Percentiles rank a stretch among this genome's conserved stretches.
Evolutionary conservation across 371 early-diverging fungal species (phyloP).

Genomic region (Lichtheimia hyalospora): DNA sequence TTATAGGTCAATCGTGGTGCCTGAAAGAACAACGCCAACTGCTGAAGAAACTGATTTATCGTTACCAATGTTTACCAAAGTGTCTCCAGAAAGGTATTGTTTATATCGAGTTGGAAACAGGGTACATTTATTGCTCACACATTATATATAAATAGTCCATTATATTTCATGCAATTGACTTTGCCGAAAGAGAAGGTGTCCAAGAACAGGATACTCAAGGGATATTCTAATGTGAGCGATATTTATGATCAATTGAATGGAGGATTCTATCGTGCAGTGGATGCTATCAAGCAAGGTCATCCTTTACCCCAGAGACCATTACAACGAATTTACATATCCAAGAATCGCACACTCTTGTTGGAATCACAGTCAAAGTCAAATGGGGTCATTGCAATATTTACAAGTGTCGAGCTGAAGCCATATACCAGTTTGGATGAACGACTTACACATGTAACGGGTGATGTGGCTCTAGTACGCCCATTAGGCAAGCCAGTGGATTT

Average conservation of each 20-base stretch:
- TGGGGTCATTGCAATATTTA: conserved; percentile 27
- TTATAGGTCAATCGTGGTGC: not conserved
- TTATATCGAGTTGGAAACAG: not conserved
- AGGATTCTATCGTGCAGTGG: conserved; percentile 27
- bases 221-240: conserved; percentile 23
- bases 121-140: not conserved
- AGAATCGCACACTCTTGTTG: conserved; percentile 37
- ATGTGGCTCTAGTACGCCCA: conserved; percentile 32
- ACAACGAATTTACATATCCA: conserved; percentile 43
- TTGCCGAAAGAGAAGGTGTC: conserved; percentile 19
- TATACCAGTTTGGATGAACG: not conserved
- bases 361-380: conserved; percentile 28
- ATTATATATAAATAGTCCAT: conserved; percentile 5
- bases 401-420: conserved; percentile 9
- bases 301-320: conserved; percentile 17
- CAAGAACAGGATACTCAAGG: conserved; percentile 21
- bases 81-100: not conserved
- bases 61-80: not conserved
- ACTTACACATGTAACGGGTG: conserved; percentile 19
- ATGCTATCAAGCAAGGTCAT: not conserved
- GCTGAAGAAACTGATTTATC: conserved; percentile 12
- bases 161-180: conserved; percentile 33
- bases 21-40: conserved; percentile 1
- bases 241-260: conserved; percentile 34
- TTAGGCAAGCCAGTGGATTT: conserved; percentile 33